Base-by-base conservation (phyloP, 345 rosid species). In the Gossypium arboreum region DNA sequence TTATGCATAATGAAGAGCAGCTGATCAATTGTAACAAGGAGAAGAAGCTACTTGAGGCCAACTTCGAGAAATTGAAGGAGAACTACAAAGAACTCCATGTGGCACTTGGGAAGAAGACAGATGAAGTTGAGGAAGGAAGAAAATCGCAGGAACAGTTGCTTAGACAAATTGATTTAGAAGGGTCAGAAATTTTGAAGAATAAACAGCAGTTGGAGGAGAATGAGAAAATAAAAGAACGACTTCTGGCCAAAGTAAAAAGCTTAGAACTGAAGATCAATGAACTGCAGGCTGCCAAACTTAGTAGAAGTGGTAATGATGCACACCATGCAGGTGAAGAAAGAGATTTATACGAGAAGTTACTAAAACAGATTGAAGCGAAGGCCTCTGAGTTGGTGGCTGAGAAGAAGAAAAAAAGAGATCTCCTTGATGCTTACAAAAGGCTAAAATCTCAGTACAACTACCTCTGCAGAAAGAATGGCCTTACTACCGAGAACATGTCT, bases 401-500 rank as follows among this genome's bases (percentile, higher is more conserved):
- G 86, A 84, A 63, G 85, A 84, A 79, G 79, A 92, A 82, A 76
- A 79, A 10, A 63, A 80, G 71, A 45, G 82, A 86, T 50, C 11
- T 80, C 16, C 0, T 73, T 71, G 85, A 73, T 75, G 61, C 76
- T 25, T 91, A 84, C 89, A 91, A 91, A 60, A 89, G 80, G 75
- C 75, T 90, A 56, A 91, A 85, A 81, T 90, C 94, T 61, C 94
- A 92, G 60, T 81, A 92, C 81, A 85, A 58, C 25, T 95, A 47
- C 76, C 92, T 95, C 67, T 72, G 81, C 44, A 57, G 76, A 75
- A 90, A 73, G 86, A 75, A 18, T 22, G 92, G 90, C 51, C 87
- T 88, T 75, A 80, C 84, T 45, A 64, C 74, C 10, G 91, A 86
- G 72, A 84, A 84, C 73, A 81, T 79, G 83, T 68, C 62, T 47